Evolutionary conservation across 1,284 basidiomycete genomes (phyloP).

Genomic region (Macrocystidia cucumis): DNA sequence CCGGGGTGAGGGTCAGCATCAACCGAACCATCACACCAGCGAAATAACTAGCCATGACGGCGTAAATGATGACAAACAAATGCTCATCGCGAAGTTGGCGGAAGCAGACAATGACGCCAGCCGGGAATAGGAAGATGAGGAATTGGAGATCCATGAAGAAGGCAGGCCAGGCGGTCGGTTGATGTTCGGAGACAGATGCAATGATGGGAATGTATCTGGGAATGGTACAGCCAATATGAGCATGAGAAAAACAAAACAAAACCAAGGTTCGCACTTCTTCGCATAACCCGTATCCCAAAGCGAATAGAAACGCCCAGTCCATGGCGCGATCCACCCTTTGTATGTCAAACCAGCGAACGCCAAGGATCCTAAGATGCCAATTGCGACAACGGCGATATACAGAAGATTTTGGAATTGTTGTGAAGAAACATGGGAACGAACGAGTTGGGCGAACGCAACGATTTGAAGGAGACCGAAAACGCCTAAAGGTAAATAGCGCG

Average conservation of each 20-base stretch:
- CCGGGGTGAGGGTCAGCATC: conserved; percentile 89
- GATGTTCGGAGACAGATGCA: conserved; percentile 99
- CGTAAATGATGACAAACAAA: conserved; percentile 98
- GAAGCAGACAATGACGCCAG: conserved; percentile 94
- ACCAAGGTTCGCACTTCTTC: conserved; percentile 84
- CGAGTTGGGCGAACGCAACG: conserved; percentile 88
- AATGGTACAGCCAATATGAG: conserved; percentile 6
- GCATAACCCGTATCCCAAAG: conserved; percentile 99
- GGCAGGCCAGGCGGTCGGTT: conserved; percentile 98
- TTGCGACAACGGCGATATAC: conserved; percentile 59
- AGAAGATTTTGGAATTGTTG: conserved; percentile 90
- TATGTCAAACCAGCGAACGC: conserved; percentile 81
- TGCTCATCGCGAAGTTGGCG: conserved; percentile 93
- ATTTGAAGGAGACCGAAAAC: conserved; percentile 98
- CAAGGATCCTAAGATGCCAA: conserved; percentile 67
- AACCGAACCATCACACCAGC: conserved; percentile 98
- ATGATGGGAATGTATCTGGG: conserved; percentile 93
- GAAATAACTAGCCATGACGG: conserved; percentile 95
- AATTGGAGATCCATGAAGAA: conserved; percentile 99
- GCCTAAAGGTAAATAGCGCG: conserved; percentile 31
- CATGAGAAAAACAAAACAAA: too few relatives aligned
- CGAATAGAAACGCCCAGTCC: conserved; percentile 99
- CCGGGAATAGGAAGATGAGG: conserved; percentile 97
- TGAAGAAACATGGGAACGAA: conserved; percentile 85
- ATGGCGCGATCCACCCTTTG: conserved; percentile 95